Evolutionary conservation across 352 stramenopile genomes (phyloP).

Genomic region (Phytophthora pistaciae): DNA sequence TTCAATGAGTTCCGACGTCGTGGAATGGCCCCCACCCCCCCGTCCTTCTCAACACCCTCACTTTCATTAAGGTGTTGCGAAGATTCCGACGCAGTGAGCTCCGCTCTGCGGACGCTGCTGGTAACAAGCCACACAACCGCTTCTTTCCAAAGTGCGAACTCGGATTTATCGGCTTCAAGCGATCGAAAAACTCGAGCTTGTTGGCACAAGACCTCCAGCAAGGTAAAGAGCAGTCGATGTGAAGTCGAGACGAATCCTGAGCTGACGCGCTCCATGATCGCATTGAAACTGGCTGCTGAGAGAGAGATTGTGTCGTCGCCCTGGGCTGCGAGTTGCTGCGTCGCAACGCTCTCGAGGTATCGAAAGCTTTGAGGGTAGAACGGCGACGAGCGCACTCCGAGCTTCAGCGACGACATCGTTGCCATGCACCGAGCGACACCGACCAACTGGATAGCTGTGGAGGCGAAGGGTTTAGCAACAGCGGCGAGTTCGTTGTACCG

Average conservation of each 20-base stretch:
- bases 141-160: background rate
- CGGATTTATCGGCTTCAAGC: background rate
- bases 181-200: background rate
- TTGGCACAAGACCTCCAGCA: constrained; percentile 21
- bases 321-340: constrained; percentile 18
- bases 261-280: constrained; percentile 16
- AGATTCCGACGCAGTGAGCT: background rate
- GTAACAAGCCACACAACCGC: constrained; percentile 23
- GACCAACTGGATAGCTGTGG: constrained; percentile 17
- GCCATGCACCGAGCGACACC: constrained; percentile 28
- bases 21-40: background rate
- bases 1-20: constrained; percentile 15
- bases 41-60: background rate
- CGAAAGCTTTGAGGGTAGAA: constrained; percentile 42
- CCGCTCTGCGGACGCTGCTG: background rate
- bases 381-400: constrained; percentile 10
- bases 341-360: constrained; percentile 36
- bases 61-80: background rate
- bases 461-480: background rate
- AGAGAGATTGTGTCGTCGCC: constrained; percentile 3
- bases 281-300: background rate
- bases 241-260: constrained; percentile 39
- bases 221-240: constrained; percentile 37
- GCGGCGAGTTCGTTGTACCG: constrained; percentile 9
- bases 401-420: constrained; percentile 23